Base-by-base conservation (phyloP, 768 basidiomycete genomes). In the Russula vinacea region DNA sequence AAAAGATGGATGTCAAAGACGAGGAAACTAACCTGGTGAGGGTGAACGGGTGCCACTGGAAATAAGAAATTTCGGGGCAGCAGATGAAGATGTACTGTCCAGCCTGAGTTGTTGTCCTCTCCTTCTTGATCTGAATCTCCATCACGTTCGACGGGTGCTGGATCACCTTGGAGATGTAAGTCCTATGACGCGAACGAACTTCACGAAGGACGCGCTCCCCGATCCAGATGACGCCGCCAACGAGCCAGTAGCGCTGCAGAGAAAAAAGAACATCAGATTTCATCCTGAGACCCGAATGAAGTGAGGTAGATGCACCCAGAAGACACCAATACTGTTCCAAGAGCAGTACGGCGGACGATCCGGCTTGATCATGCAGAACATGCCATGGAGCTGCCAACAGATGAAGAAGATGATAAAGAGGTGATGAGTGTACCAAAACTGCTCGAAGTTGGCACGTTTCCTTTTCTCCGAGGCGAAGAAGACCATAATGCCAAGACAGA, bases 41-140 rank as follows among this genome's bases (percentile, higher is more conserved):
- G 17, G 94, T 96, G 81, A 97, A 97, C 10, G 94, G 94, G 72
- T 98, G 95, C 90, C 94, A 98, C 73, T 97, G 93, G 81, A 89
- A 95, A 78, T 93, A 96, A 22, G 89, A 92, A 52, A 98, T 80
- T 75, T 93, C 90, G 10, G 94, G 95, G 77, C 92, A 94, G 68
- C 80, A 87, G 55, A 97, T 75, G 80, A 96, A 94, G 74, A 98
- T 91, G 75, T 97, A 98, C 74, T 96, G 92, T 22, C 94, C 94
- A 1, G 94, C 92, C 13, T 87, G 82, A 33, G 84, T 85, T 1
- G 79, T 87, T 0, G 85, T 92, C 77, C 88, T 90, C 72, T 97
- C 95, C 77, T 97, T 97, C 81, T 95, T 97, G 82, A 98, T 95
- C 75, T 97, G 96, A 33, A 98, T 78, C 77, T 98, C 94, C 78